Evolutionary conservation across 2,329 filamentous ascomycete genomes (phyloP), one percentile per base, ranked within the genome.

Genomic region (Arachnomyces sp.): DNA sequence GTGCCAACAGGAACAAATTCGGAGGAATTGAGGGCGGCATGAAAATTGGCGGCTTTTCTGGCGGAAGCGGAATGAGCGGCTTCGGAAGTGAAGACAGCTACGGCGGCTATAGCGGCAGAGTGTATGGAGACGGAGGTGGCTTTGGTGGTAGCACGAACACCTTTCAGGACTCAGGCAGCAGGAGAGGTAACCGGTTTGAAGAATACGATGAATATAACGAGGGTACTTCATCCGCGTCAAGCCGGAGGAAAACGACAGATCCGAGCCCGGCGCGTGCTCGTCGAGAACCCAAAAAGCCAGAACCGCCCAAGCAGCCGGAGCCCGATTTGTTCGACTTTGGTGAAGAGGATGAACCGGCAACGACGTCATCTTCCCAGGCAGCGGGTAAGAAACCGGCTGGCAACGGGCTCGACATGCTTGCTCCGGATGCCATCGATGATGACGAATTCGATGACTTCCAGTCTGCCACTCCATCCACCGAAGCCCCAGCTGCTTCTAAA

Each of bases 371-470:
- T 28, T 62, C 66, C 6, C 59, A 67, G 17, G 61, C 63, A 15
- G 63, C 62, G 13, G 60, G 63, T 36, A 59, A 68, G 46, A 57
- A 66, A 46, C 69, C 75, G 7, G 68, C 66, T 34, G 60, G 61
- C 38, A 67, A 69, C 35, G 69, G 68, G 11, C 51, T 79, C 36
- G 68, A 69, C 33, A 64, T 70, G 12, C 57, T 80, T 36, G 54
- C 61, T 18, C 59, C 66, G 32, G 55, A 65, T 12, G 63, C 65
- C 21, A 69, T 70, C 31, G 80, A 78, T 38, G 90, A 95, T 48
- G 89, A 95, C 51, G 92, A 95, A 48, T 96, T 96, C 56, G 92
- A 96, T 58, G 92, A 98, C 58, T 96, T 96, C 72, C 87, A 95
- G 63, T 94, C 88, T 14, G 90, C 90, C 11, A 70, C 84, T 2